A percentile compares a stretch with the other conserved stretches of the same genome.
These are phyloP conservation scores for Neonectria neomacrospora DNA, from an alignment of 2,329 filamentous ascomycete genomes.

Conservation along the genomic window DNA sequence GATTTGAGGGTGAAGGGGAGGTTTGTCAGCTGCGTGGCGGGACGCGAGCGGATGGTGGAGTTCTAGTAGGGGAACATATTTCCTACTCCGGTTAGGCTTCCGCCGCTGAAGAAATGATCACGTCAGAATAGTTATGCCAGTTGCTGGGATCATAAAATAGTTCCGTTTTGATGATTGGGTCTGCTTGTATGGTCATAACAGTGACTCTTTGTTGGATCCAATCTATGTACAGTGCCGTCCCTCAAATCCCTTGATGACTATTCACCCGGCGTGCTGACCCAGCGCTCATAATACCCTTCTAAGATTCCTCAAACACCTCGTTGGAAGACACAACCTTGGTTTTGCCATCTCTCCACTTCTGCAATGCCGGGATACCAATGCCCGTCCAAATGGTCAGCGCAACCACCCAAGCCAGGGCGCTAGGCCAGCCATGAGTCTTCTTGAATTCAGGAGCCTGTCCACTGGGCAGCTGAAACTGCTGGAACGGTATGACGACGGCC, in stretches of 20 bases:
- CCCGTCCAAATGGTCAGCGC: conserved; percentile 50
- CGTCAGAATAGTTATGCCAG: no score
- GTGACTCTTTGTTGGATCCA: no score
- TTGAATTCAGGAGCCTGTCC: conserved; percentile 50
- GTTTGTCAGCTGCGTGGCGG: conserved; percentile 5
- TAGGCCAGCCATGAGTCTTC: conserved; percentile 51
- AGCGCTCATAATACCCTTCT: background rate
- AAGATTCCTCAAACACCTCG: background rate
- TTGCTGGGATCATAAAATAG: no score
- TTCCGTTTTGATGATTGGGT: no score
- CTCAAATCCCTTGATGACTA: no score
- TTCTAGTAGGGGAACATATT: background rate
- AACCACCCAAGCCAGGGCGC: conserved; percentile 47
- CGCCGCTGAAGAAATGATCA: no score
- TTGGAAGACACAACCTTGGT: conserved; percentile 7
- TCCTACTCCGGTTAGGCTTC: conserved; percentile 24
- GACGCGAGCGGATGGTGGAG: background rate
- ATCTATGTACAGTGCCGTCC: no score
- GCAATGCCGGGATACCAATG: conserved; percentile 43
- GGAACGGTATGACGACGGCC: conserved; percentile 53
- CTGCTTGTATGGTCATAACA: no score
- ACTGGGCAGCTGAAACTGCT: conserved; percentile 52
- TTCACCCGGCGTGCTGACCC: no score
- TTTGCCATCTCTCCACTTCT: conserved; percentile 32
- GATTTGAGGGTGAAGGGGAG: background rate